These are phyloP conservation scores for Dendrobium officinale DNA, from an alignment of 106 monocot species.

Conservation along the genomic window DNA sequence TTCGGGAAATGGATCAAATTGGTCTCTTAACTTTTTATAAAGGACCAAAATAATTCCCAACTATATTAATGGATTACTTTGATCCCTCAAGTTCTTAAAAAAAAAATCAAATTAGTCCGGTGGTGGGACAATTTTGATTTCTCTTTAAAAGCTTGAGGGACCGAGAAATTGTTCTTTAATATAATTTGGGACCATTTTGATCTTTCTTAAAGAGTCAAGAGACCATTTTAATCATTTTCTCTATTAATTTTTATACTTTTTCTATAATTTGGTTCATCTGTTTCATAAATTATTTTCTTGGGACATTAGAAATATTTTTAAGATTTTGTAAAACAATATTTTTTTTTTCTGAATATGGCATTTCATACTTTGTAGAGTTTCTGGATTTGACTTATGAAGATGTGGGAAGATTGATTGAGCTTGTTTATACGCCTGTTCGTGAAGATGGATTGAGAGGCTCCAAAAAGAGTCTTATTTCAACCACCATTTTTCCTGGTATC, in stretches of 20 bases:
- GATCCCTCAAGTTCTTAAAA: too few relatives aligned
- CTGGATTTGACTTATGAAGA: conserved; percentile 70
- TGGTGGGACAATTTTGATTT: too few relatives aligned
- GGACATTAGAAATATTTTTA: neutral
- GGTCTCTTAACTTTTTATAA: too few relatives aligned
- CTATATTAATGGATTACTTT: too few relatives aligned
- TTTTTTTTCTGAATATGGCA: neutral
- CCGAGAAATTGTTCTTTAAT: too few relatives aligned
- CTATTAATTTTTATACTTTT: neutral
- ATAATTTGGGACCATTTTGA: too few relatives aligned
- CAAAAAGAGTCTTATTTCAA: conserved; percentile 43
- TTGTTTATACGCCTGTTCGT: conserved; percentile 73
- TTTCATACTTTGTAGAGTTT: conserved; percentile 41
- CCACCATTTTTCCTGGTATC: conserved; percentile 61
- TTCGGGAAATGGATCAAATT: neutral
- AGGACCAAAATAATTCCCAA: too few relatives aligned
- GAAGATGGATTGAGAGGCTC: conserved; percentile 65
- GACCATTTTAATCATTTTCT: too few relatives aligned
- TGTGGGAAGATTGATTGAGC: conserved; percentile 69
- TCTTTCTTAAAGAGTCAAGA: too few relatives aligned
- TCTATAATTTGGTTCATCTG: neutral
- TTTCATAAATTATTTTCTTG: neutral
- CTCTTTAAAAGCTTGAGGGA: too few relatives aligned
- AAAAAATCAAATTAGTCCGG: too few relatives aligned
- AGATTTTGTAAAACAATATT: neutral